Evolutionary conservation across 768 basidiomycete species (phyloP), one percentile per base, ranked within the genome.

Genomic region (Suillus discolor): DNA sequence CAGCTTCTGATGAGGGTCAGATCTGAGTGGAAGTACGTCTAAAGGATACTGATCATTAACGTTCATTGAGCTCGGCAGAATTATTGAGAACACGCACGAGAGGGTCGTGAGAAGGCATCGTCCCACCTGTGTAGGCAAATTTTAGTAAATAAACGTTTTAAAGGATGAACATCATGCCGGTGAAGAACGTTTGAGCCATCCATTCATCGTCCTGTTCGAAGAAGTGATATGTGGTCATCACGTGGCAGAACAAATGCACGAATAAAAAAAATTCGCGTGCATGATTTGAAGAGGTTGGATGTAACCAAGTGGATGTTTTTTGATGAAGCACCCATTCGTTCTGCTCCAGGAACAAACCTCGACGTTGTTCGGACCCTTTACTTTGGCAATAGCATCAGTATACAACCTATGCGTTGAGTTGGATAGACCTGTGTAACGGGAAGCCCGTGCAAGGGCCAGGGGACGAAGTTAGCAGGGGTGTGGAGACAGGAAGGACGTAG

Each of bases 141-240:
- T 11, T 34, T 11, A 59, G 42, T 62, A 25, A 51, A 20, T 16
- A 25, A 1, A 2, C 1, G 13, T 28, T 20, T 20, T 13, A 28
- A 18, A 25, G 45, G 34, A 41, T 36, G 25, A 38, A 11, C 38
- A 4, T 57, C 71, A 31, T 65, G 82, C 84, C 88, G 11, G 87
- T 86, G 73, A 91, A 90, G 78, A 91, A 91, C 44, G 84, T 88
- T 75, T 88, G 79, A 6, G 88, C 84, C 90, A 91, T 91, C 89
- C 90, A 91, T 6, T 88, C 88, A 65, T 90, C 89, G 62, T 79
- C 81, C 62, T 88, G 84, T 63, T 86, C 86, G 31, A 31, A 31
- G 66, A 90, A 91, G 68, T 91, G 88, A 70, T 91, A 91, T 8
- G 89, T 87, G 0, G 79, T 87, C 5, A 80, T 81, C 47, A 71